Evolutionary conservation across 2,329 filamentous ascomycete species (phyloP).

Genomic region (Talaromyces marneffei): DNA sequence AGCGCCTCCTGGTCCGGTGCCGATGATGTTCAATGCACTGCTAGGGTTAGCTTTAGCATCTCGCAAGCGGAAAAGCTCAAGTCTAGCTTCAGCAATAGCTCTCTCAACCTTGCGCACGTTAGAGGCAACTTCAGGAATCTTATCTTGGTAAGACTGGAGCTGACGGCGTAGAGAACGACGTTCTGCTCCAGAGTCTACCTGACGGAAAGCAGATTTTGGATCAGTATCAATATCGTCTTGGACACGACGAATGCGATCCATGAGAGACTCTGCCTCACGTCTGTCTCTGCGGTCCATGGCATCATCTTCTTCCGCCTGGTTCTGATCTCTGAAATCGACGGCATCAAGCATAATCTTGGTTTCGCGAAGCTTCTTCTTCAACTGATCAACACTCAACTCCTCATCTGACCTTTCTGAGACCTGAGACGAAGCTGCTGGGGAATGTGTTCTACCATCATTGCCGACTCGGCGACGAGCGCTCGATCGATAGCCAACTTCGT

Average conservation of each 20-base stretch:
- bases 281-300: constrained; percentile 83
- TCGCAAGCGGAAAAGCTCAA: constrained; percentile 88
- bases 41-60: constrained; percentile 88
- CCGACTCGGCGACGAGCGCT: constrained; percentile 84
- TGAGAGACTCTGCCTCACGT: constrained; percentile 87
- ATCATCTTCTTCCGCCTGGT: constrained; percentile 82
- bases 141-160: constrained; percentile 80
- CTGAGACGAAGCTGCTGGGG: constrained; percentile 68
- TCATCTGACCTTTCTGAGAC: constrained; percentile 61
- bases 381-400: constrained; percentile 76
- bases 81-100: constrained; percentile 80
- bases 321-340: constrained; percentile 93
- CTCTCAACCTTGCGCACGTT: constrained; percentile 87
- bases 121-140: constrained; percentile 84
- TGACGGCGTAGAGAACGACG: constrained; percentile 79
- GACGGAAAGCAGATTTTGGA: constrained; percentile 65
- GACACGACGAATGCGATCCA: constrained; percentile 80
- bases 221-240: constrained; percentile 94
- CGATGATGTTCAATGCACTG: constrained; percentile 73
- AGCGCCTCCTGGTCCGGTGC: constrained; percentile 82
- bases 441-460: constrained; percentile 64
- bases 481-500: constrained; percentile 87
- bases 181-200: constrained; percentile 81
- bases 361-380: constrained; percentile 88
- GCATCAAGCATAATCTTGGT: constrained; percentile 92